A percentile compares a stretch with the other conserved stretches of the same genome.
Evolutionary conservation across 116 monocot genomes (phyloP).

Genomic region (Cymodocea nodosa): DNA sequence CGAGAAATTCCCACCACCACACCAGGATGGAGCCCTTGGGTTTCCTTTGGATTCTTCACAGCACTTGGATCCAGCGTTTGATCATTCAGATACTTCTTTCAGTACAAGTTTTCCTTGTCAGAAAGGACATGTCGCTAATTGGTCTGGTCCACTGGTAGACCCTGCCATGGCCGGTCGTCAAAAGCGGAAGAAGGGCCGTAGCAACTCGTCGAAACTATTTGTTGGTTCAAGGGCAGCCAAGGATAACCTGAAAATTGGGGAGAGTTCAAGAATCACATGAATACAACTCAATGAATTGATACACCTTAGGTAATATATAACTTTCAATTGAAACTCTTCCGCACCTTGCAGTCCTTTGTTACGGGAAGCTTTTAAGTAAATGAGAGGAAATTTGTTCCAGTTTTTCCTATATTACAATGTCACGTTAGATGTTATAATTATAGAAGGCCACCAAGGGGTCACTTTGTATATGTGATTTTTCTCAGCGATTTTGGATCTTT

Average conservation of each 20-base stretch:
- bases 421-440: neutral
- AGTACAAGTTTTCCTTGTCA: conserved; percentile 38
- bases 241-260: neutral
- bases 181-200: conserved; percentile 22
- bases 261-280: neutral
- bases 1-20: conserved; percentile 87
- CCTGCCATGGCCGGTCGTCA: conserved; percentile 12
- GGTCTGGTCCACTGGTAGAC: conserved; percentile 70
- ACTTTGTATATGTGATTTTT: no score
- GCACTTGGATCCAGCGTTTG: conserved; percentile 37
- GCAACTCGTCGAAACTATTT: neutral
- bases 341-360: neutral
- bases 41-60: conserved; percentile 47
- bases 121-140: conserved; percentile 40
- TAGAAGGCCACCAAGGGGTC: neutral
- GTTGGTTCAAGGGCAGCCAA: neutral
- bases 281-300: neutral
- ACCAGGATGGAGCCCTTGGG: conserved; percentile 68
- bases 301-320: no score
- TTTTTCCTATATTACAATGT: neutral
- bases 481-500: no score
- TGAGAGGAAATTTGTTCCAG: neutral
- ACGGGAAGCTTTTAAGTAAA: neutral
- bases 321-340: neutral
- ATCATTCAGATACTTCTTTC: conserved; percentile 42